Evolutionary conservation across 352 stramenopile species (phyloP).

Genomic region (Phytopythium kandeliae): DNA sequence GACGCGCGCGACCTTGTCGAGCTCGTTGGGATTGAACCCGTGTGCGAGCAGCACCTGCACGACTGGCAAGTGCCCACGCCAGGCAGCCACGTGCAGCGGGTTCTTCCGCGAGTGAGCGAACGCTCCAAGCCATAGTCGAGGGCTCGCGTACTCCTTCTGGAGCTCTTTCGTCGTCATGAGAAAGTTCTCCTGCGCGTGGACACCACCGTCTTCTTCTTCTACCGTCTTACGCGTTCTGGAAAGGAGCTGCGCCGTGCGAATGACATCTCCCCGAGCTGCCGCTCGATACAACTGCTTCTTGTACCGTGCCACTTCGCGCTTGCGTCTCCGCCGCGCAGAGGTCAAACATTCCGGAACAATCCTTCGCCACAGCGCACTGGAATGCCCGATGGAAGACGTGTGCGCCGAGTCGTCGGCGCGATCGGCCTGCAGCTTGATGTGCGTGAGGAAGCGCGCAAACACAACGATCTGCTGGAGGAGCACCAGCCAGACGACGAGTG

Average conservation of each 20-base stretch:
- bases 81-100: slow-evolving; percentile 65
- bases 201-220: slow-evolving; percentile 4
- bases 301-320: slow-evolving; percentile 32
- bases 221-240: slow-evolving; percentile 26
- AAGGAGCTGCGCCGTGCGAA: slow-evolving; percentile 36
- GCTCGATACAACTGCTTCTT: slow-evolving; percentile 64
- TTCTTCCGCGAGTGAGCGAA: slow-evolving; percentile 72
- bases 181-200: neutral
- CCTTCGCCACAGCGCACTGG: neutral
- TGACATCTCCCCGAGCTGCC: slow-evolving; percentile 40
- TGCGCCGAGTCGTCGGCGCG: slow-evolving; percentile 58
- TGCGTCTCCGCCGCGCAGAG: slow-evolving; percentile 18
- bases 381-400: slow-evolving; percentile 48
- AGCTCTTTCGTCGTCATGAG: slow-evolving; percentile 3
- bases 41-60: slow-evolving; percentile 50
- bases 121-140: slow-evolving; percentile 54
- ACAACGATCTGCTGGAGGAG: slow-evolving; percentile 58
- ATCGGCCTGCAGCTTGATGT: slow-evolving; percentile 71
- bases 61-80: slow-evolving; percentile 43
- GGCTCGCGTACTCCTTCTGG: slow-evolving; percentile 21
- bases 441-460: slow-evolving; percentile 68
- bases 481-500: slow-evolving; percentile 46
- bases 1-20: slow-evolving; percentile 73
- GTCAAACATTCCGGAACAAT: slow-evolving; percentile 18
- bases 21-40: slow-evolving; percentile 56